Evolutionary conservation across 768 basidiomycete species (phyloP).

Genomic region (Sporobolomyces phaffii): DNA sequence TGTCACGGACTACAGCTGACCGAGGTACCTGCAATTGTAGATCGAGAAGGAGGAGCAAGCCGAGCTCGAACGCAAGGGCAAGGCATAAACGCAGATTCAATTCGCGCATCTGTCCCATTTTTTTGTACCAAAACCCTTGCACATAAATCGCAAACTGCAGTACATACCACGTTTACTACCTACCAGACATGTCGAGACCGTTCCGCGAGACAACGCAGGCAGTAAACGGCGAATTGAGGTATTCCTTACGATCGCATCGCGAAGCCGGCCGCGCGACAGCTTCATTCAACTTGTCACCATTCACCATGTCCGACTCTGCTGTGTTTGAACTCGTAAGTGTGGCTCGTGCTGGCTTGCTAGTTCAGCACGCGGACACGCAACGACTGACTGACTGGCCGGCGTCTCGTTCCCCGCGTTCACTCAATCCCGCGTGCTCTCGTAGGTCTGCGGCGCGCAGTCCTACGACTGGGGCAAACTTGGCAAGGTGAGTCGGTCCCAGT

Average conservation of each 20-base stretch:
- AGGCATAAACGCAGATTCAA: conserved; percentile 11
- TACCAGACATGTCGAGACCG: background rate
- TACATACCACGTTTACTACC: conserved; percentile 4
- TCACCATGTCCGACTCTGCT: conserved; percentile 14
- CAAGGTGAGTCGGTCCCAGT: too few relatives aligned
- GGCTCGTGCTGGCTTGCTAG: too few relatives aligned
- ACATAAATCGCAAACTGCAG: background rate
- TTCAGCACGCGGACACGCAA: too few relatives aligned
- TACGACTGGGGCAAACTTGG: conserved; percentile 96
- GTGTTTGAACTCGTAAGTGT: conserved; percentile 32
- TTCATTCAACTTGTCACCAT: background rate
- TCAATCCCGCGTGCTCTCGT: background rate
- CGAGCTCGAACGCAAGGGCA: conserved; percentile 18
- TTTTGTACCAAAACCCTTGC: background rate
- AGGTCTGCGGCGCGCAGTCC: conserved; percentile 64
- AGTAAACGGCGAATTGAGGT: too few relatives aligned
- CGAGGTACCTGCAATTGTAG: background rate
- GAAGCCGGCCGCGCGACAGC: background rate
- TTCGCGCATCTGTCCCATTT: too few relatives aligned
- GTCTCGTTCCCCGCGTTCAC: background rate
- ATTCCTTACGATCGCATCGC: background rate
- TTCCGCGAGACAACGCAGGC: too few relatives aligned
- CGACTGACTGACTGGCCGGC: background rate
- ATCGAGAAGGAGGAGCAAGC: conserved; percentile 13
- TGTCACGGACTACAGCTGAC: background rate